phyloP scores from a whole-genome alignment of 768 basidiomycete species.

The Rhodosporidiobolus odoratus region DNA sequence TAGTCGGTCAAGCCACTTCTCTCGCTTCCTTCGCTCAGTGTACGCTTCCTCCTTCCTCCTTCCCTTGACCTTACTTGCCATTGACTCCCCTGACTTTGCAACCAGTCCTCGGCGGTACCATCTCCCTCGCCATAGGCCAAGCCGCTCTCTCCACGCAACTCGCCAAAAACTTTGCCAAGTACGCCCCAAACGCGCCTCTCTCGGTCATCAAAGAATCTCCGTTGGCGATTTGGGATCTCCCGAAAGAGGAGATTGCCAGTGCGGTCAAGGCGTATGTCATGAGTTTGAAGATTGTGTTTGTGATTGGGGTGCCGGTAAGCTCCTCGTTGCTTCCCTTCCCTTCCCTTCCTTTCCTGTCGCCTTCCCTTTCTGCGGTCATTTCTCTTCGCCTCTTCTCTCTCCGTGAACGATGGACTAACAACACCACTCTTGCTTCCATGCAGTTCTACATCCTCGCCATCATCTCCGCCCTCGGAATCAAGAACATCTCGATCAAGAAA shows the following conservation, averaged over 20 bases:
- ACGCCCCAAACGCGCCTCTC: constrained; percentile 39
- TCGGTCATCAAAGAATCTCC: constrained; percentile 40
- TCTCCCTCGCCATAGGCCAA: constrained; percentile 47
- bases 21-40: constrained; percentile 33
- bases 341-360: background rate
- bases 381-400: background rate
- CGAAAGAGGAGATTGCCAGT: constrained; percentile 17
- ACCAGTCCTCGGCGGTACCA: constrained; percentile 44
- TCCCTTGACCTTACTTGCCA: background rate
- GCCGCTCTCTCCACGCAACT: constrained; percentile 47
- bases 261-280: constrained; percentile 40
- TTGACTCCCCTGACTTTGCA: background rate
- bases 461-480: constrained; percentile 43
- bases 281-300: constrained; percentile 27
- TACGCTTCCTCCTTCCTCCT: background rate
- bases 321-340: background rate
- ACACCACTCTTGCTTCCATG: too few species aligned
- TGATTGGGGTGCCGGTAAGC: constrained; percentile 8
- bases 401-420: too few species aligned
- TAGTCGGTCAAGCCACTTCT: constrained; percentile 43
- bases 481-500: constrained; percentile 46
- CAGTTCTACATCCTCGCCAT: constrained; percentile 43
- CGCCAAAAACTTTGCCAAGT: constrained; percentile 41
- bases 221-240: constrained; percentile 43
- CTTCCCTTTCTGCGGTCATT: background rate